Evolutionary conservation across 208 protist genomes (phyloP).

Genomic region (Leishmania tropica): DNA sequence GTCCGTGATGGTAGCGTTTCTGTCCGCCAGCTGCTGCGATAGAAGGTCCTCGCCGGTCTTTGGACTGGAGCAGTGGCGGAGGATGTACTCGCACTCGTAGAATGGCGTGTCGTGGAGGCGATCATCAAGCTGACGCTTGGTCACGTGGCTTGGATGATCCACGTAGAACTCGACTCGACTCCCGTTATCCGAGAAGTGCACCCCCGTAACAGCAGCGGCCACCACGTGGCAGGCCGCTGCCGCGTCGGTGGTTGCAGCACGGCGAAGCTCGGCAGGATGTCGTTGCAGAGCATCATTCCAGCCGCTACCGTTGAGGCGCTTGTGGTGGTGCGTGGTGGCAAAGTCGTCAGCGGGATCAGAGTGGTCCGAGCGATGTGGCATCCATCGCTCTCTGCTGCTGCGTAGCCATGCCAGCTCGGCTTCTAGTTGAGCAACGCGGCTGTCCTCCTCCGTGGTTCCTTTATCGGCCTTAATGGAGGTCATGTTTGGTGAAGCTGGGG

Average conservation of each 20-base stretch:
- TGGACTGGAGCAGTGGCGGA: neutral
- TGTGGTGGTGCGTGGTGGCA: constrained; percentile 5
- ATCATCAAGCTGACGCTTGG: neutral
- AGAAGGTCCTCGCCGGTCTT: neutral
- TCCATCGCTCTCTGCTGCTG: constrained; percentile 1
- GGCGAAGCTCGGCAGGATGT: constrained; percentile 9
- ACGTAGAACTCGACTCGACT: constrained; percentile 2
- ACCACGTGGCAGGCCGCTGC: neutral
- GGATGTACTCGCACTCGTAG: neutral
- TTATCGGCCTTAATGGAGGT: neutral
- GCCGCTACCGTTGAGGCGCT: neutral
- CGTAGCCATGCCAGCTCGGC: neutral
- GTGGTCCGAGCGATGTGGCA: neutral
- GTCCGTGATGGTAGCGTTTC: neutral
- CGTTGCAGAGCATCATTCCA: neutral
- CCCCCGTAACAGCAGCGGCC: neutral
- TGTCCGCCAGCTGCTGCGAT: neutral
- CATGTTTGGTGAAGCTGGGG: neutral
- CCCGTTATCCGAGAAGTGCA: neutral
- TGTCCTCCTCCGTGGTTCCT: neutral
- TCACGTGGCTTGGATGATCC: neutral
- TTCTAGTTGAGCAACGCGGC: neutral
- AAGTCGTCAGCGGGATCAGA: neutral
- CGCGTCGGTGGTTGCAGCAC: constrained; percentile 1
- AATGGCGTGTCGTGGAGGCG: neutral